Percentiles rank a stretch among this genome's conserved stretches.
Conservation (phyloP, 768 basidiomycete genomes). For the Auriscalpium orientale region DNA sequence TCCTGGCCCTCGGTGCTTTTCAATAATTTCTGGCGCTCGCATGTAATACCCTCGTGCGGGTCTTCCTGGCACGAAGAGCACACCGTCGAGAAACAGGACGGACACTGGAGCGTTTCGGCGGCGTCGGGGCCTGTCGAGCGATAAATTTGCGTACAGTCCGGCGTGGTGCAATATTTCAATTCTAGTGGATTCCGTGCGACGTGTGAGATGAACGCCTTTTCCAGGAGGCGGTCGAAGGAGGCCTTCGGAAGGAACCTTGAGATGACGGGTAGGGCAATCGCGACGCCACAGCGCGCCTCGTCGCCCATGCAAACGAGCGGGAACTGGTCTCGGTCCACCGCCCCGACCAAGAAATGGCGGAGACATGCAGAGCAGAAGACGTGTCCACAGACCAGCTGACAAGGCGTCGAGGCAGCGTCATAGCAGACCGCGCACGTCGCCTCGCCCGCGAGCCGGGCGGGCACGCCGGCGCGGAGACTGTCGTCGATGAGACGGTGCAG, state of each 20-base stretch:
- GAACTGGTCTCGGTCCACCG: slow-evolving; percentile 28
- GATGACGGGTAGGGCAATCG: slow-evolving; percentile 14
- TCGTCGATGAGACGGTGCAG: slow-evolving; percentile 38
- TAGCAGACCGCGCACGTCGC: slow-evolving; percentile 48
- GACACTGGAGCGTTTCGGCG: slow-evolving; percentile 26
- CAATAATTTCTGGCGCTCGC: slow-evolving; percentile 29
- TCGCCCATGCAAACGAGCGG: slow-evolving; percentile 21
- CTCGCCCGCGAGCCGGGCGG: background rate
- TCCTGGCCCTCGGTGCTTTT: slow-evolving; percentile 35
- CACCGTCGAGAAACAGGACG: slow-evolving; percentile 42
- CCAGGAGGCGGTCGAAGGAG: slow-evolving; percentile 14
- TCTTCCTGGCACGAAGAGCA: slow-evolving; percentile 44
- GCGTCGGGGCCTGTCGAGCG: slow-evolving; percentile 12
- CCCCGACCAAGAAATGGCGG: slow-evolving; percentile 38
- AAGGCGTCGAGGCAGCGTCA: slow-evolving; percentile 33
- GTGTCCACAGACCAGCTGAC: slow-evolving; percentile 41
- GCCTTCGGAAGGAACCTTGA: slow-evolving; percentile 10
- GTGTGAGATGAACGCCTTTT: slow-evolving; percentile 15
- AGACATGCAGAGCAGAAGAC: slow-evolving; percentile 43
- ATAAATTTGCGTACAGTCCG: slow-evolving; percentile 25
- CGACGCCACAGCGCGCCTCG: slow-evolving; percentile 13
- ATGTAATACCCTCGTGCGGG: slow-evolving; percentile 45
- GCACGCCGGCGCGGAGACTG: slow-evolving; percentile 18
- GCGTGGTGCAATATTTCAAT: slow-evolving; percentile 19
- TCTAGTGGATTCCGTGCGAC: slow-evolving; percentile 16